phyloP scores from a whole-genome alignment of 2,329 filamentous ascomycete genomes.

The Hansfordia pulvinata region DNA sequence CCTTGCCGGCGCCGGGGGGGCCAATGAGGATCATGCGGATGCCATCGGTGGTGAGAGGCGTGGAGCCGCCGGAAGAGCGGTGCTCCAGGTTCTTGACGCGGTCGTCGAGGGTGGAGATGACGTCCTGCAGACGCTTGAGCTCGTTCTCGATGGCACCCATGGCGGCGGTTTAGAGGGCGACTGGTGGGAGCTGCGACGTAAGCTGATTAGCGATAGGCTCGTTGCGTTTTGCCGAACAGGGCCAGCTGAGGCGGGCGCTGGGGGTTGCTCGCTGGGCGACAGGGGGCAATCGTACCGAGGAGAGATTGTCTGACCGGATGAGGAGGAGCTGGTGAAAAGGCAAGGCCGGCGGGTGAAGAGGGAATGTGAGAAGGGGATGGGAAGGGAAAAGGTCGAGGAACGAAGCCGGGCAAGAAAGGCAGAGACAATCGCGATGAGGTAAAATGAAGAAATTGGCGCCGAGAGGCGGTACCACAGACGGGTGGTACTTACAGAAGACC shows the following conservation, averaged over 20 bases:
- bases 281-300: too few species aligned
- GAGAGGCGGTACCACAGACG: too few species aligned
- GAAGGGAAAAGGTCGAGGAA: constrained; percentile 5
- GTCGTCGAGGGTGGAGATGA: constrained; percentile 71
- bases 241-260: too few species aligned
- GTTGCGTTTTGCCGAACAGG: too few species aligned
- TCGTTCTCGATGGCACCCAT: constrained; percentile 87
- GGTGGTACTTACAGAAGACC: too few species aligned
- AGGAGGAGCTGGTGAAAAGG: constrained; percentile 3
- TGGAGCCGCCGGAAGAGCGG: constrained; percentile 46
- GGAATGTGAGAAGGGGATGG: constrained; percentile 5
- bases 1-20: constrained; percentile 95
- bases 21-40: constrained; percentile 97
- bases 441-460: constrained; percentile 11
- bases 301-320: too few species aligned
- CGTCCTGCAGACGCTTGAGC: constrained; percentile 72
- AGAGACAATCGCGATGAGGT: too few species aligned
- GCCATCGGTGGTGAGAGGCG: constrained; percentile 45
- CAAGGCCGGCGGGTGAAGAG: constrained; percentile 4
- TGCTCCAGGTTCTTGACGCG: constrained; percentile 77
- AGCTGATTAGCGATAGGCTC: too few species aligned
- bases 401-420: too few species aligned
- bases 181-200: too few species aligned
- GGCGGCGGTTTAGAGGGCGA: constrained; percentile 23
- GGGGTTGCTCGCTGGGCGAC: too few species aligned